Conservation (phyloP, 805 yeast genomes). For the Nakazawaea wyomingensis region DNA sequence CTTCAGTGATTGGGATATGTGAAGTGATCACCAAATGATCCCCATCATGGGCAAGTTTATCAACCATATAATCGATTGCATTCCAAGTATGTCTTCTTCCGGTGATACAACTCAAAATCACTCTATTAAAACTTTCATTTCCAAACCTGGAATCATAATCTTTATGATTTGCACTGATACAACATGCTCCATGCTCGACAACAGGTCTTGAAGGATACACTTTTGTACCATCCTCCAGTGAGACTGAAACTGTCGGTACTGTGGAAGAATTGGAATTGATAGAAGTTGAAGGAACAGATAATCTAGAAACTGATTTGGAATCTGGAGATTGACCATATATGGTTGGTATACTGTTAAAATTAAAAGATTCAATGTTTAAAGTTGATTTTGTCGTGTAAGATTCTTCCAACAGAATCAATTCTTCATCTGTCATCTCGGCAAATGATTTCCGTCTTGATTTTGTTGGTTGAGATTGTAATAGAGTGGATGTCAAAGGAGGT, state of each 20-base stretch:
- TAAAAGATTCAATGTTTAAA: constrained; percentile 30
- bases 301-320: constrained; percentile 3
- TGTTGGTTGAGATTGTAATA: not conserved
- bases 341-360: constrained; percentile 34
- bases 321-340: not conserved
- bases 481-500: not conserved
- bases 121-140: constrained; percentile 23
- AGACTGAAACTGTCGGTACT: constrained; percentile 20
- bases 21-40: constrained; percentile 60
- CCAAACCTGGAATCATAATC: constrained; percentile 17
- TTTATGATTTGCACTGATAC: constrained; percentile 40
- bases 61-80: constrained; percentile 60
- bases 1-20: constrained; percentile 24
- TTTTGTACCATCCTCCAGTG: constrained; percentile 2
- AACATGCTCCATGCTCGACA: constrained; percentile 25
- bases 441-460: constrained; percentile 37
- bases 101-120: constrained; percentile 52
- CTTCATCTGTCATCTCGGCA: constrained; percentile 49
- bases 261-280: constrained; percentile 33
- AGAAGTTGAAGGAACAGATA: constrained; percentile 20
- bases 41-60: constrained; percentile 48
- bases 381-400: constrained; percentile 38
- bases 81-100: constrained; percentile 72
- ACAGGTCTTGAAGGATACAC: constrained; percentile 29
- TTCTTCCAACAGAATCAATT: constrained; percentile 48